Evolutionary conservation across 192 early-diverging fungal genomes (phyloP).

Genomic region (Backusella australiensis): DNA sequence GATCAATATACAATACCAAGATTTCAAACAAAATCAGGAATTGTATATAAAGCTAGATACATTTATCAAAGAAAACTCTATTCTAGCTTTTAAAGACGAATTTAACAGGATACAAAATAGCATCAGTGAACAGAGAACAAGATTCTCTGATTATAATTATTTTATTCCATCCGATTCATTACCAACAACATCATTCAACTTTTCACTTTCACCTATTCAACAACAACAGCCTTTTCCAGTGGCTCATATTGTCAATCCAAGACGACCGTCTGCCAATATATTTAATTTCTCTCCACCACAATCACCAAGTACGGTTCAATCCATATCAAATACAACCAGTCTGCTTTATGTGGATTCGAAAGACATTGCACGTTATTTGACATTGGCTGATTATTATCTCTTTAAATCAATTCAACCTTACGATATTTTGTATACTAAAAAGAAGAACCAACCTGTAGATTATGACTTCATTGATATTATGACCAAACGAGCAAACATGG

Average conservation of each 20-base stretch:
- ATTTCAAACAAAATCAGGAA: slow-evolving; percentile 45
- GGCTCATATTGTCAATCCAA: not conserved
- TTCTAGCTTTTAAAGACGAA: slow-evolving; percentile 44
- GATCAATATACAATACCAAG: slow-evolving; percentile 59
- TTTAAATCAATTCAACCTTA: slow-evolving; percentile 37
- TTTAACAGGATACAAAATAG: slow-evolving; percentile 5
- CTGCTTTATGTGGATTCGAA: slow-evolving; percentile 15
- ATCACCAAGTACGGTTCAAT: slow-evolving; percentile 2
- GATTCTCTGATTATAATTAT: not conserved
- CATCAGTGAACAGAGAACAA: slow-evolving; percentile 10
- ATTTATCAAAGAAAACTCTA: slow-evolving; percentile 50
- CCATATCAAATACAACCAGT: not conserved
- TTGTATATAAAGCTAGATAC: slow-evolving; percentile 42
- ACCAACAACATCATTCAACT: not conserved
- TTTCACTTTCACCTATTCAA: not conserved
- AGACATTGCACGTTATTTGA: slow-evolving; percentile 38
- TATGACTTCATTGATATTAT: slow-evolving; percentile 30
- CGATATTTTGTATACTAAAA: slow-evolving; percentile 21
- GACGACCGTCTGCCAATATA: not conserved
- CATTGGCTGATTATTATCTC: slow-evolving; percentile 42
- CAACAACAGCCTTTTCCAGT: slow-evolving; percentile 1
- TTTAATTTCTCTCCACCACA: slow-evolving; percentile 24
- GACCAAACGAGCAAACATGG: slow-evolving; percentile 40
- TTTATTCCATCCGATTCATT: not conserved
- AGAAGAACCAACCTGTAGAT: not conserved